A percentile compares a stretch with the other conserved stretches of the same genome.
Evolutionary conservation across 768 basidiomycete species (phyloP).

Genomic region (Nidularia sp.): DNA sequence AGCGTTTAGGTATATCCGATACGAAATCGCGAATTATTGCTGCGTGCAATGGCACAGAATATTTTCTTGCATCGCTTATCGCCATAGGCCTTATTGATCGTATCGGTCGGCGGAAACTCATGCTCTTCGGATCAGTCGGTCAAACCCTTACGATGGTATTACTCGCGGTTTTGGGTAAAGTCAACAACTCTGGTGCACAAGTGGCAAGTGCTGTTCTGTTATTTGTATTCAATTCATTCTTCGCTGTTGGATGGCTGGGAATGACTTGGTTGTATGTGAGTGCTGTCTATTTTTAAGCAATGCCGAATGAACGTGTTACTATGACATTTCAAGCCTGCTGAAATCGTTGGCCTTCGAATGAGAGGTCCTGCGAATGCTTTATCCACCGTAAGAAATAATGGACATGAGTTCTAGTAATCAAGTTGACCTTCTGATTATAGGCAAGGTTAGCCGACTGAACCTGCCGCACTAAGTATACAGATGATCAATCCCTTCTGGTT

Average conservation of each 20-base stretch:
- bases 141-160: conserved; percentile 55
- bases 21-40: conserved; percentile 58
- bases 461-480: too few species aligned
- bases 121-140: conserved; percentile 67
- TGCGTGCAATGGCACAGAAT: conserved; percentile 69
- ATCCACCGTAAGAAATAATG: conserved; percentile 33
- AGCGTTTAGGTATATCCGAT: conserved; percentile 54
- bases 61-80: conserved; percentile 66
- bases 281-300: conserved; percentile 1
- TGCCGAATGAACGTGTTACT: background rate
- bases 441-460: too few species aligned
- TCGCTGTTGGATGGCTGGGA: conserved; percentile 67
- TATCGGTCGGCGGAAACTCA: conserved; percentile 67
- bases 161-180: conserved; percentile 52
- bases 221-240: conserved; percentile 72
- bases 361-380: conserved; percentile 64
- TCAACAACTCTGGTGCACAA: conserved; percentile 42
- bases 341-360: conserved; percentile 59
- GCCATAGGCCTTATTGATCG: conserved; percentile 72
- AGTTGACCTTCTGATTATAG: too few species aligned
- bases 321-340: conserved; percentile 42
- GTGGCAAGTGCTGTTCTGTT: conserved; percentile 50
- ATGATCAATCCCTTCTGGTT: too few species aligned
- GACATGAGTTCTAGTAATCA: too few species aligned
- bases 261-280: conserved; percentile 70